phyloP scores from a whole-genome alignment of 768 basidiomycete genomes.

The Xanthoconium purpureum region DNA sequence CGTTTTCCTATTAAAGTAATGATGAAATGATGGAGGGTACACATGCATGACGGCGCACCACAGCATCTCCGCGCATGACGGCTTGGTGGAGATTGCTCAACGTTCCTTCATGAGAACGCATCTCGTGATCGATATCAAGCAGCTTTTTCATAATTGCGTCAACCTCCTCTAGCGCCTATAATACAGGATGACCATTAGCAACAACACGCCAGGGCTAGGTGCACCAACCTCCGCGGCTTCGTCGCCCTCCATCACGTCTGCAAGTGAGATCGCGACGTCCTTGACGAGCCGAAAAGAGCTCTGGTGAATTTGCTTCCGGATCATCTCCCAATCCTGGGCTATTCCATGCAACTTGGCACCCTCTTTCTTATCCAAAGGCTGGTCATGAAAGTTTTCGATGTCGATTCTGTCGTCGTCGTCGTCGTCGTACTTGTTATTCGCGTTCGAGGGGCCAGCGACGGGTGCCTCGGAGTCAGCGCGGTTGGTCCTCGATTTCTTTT shows the following conservation, averaged over 20 bases:
- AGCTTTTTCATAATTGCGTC: conserved; percentile 67
- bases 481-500: conserved; percentile 29
- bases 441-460: conserved; percentile 24
- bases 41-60: conserved; percentile 43
- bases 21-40: neutral
- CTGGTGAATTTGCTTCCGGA: conserved; percentile 48
- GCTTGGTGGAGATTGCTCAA: conserved; percentile 56
- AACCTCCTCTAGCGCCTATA: conserved; percentile 54
- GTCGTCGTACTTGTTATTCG: conserved; percentile 24
- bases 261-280: conserved; percentile 55
- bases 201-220: neutral
- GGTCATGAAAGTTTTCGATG: conserved; percentile 58
- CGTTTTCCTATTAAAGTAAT: conserved; percentile 43
- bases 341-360: conserved; percentile 53
- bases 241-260: conserved; percentile 57
- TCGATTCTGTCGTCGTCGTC: conserved; percentile 56
- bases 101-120: conserved; percentile 52
- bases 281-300: conserved; percentile 43
- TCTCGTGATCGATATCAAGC: conserved; percentile 62
- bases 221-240: conserved; percentile 49
- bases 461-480: conserved; percentile 16
- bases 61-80: conserved; percentile 51
- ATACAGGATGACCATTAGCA: neutral
- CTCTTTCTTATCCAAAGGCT: conserved; percentile 59
- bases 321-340: conserved; percentile 57